phyloP scores from a whole-genome alignment of 768 basidiomycete species.

The Leccinum subgranulosum region DNA sequence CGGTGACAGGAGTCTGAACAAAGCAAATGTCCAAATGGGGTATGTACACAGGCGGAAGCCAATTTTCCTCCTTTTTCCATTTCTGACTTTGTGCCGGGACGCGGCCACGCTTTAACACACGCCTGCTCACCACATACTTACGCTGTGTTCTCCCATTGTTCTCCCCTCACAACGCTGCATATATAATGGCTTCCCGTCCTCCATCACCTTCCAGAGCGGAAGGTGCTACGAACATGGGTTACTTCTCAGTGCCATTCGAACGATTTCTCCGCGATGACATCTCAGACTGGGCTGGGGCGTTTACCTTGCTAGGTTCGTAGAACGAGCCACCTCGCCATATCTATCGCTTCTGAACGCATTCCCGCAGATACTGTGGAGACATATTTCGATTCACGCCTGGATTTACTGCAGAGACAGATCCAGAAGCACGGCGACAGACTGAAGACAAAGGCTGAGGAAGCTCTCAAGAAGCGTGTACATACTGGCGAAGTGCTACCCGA shows the following conservation, averaged over 20 bases:
- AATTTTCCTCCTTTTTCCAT: background rate
- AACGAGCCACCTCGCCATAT: background rate
- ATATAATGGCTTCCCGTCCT: slow-evolving; percentile 36
- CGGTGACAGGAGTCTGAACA: background rate
- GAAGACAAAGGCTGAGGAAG: slow-evolving; percentile 78
- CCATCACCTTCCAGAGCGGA: slow-evolving; percentile 38
- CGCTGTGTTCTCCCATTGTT: slow-evolving; percentile 12
- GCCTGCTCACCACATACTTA: slow-evolving; percentile 4
- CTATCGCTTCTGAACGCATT: background rate
- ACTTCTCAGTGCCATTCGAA: slow-evolving; percentile 70
- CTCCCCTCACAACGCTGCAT: slow-evolving; percentile 2
- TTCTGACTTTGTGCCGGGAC: background rate
- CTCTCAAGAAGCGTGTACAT: slow-evolving; percentile 58
- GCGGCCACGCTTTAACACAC: slow-evolving; percentile 2
- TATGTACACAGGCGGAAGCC: background rate
- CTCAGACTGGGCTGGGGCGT: slow-evolving; percentile 75
- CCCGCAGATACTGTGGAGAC: slow-evolving; percentile 86
- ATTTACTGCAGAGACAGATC: slow-evolving; percentile 77
- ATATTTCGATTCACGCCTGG: slow-evolving; percentile 88
- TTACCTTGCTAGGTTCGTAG: slow-evolving; percentile 76
- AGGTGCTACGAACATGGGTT: slow-evolving; percentile 38
- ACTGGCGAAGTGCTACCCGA: slow-evolving; percentile 65
- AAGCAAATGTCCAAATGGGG: background rate
- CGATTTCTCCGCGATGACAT: slow-evolving; percentile 72
- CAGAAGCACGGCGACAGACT: slow-evolving; percentile 85